Percentiles rank a stretch among this genome's conserved stretches.
Evolutionary conservation across 2,329 filamentous ascomycete genomes (phyloP).

Genomic region (Beauveria asiatica): DNA sequence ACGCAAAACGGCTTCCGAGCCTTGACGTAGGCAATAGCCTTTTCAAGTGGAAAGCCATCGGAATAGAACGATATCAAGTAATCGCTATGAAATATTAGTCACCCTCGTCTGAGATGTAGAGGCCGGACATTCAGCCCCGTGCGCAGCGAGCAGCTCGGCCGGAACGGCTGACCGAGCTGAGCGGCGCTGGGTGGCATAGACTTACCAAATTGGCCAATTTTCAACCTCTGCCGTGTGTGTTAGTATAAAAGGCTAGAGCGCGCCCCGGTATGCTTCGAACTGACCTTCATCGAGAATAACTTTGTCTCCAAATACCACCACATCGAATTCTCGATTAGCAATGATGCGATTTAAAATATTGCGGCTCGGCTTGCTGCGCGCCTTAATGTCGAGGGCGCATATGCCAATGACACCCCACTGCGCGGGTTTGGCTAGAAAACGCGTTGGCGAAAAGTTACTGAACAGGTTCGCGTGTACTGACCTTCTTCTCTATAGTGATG

Average conservation of each 20-base stretch:
- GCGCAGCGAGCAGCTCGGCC: conserved; percentile 23
- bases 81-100: conserved; percentile 45
- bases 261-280: conserved; percentile 8
- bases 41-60: conserved; percentile 91
- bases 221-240: conserved; percentile 55
- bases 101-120: conserved; percentile 8
- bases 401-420: conserved; percentile 72
- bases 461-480: conserved; percentile 18
- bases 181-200: conserved; percentile 11
- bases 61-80: conserved; percentile 98
- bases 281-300: conserved; percentile 87
- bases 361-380: conserved; percentile 89
- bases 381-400: conserved; percentile 91
- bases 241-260: conserved; percentile 7
- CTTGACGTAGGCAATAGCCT: conserved; percentile 91
- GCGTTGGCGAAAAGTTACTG: conserved; percentile 20
- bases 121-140: background rate
- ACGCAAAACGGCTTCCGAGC: conserved; percentile 93
- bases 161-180: conserved; percentile 26
- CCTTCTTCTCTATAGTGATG: conserved; percentile 49
- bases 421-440: conserved; percentile 41
- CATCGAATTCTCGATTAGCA: conserved; percentile 85
- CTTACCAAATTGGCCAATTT: conserved; percentile 85
- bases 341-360: conserved; percentile 93
- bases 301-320: conserved; percentile 97